Base-by-base conservation (phyloP, 805 yeast genomes). In the Metschnikowia rubicola region DNA sequence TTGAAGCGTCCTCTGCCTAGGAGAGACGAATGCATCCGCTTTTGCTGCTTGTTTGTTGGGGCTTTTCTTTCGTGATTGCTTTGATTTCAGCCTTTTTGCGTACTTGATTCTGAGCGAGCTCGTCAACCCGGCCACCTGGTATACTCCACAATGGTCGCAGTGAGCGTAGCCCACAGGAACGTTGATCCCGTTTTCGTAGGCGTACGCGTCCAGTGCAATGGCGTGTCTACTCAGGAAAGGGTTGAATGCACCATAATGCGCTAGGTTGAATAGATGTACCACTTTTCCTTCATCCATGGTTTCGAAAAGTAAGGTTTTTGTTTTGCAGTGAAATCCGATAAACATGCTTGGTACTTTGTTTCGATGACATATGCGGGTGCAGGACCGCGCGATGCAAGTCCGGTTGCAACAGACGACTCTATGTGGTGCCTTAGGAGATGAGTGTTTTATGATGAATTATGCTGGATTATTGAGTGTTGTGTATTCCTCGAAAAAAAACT, bases 61-160 rank as follows among this genome's bases (percentile, higher is more conserved):
- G 29, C 8, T 30, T 11, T 15, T 21, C 9, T 9, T 11, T 28
- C 39, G 38, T 11, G 28, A 17, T n/a, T 30, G 21, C 10, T 9
- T n/a, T 29, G 39, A 38, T 12, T 30, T 46, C 26, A 26, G 33
- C 42, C 35, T 51, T 39, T 52, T 46, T 28, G 46, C 39, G 48
- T 59, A 67, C 21, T 39, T 41, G 3, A 69, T 56, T 13, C 65
- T 51, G 31, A 48, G 46, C 9, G 59, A 47, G 21, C 60, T 52
- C 2, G 68, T 64, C 36, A 70, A 51, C 3, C 77, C 77, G 1
- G 75, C 70, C 1, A 72, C 59, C 37, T 51, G 56, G 17, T 64
- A 41, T 8, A 56, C 48, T 6, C 71, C 71, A 50, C 77, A 72
- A 10, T 47, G 40, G 4, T 45, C 44, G 48, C 77, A 72, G 50